Percentiles rank a stretch among this genome's conserved stretches.
These are phyloP conservation scores for Chaetoceros tenuissimus DNA, from an alignment of 108 stramenopile species.

Conservation along the genomic window DNA sequence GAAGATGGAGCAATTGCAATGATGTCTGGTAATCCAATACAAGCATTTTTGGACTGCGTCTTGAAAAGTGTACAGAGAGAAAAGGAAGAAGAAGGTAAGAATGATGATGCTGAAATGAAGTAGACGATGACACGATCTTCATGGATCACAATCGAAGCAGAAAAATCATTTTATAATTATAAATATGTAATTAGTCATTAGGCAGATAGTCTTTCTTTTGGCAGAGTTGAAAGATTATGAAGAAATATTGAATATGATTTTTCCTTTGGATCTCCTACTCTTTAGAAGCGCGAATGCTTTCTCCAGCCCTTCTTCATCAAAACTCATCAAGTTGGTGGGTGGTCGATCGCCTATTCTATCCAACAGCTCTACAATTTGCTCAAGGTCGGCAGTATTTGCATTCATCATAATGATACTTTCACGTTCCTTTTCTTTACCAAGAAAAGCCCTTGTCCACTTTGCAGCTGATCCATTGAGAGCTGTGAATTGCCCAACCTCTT, in stretches of 20 bases:
- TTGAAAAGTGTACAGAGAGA: conserved; percentile 42
- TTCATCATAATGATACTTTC: neutral
- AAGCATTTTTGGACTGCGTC: conserved; percentile 67
- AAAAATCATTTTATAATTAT: too few relatives aligned
- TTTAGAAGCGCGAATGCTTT: conserved; percentile 28
- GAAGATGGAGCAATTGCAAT: conserved; percentile 47
- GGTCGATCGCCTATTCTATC: conserved; percentile 9
- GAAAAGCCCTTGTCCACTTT: neutral
- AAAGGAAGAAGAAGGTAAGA: conserved; percentile 15
- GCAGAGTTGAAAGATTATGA: neutral
- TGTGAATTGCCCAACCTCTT: neutral
- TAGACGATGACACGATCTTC: conserved; percentile 16
- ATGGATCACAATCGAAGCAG: too few relatives aligned
- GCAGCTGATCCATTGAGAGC: neutral
- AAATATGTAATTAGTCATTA: too few relatives aligned
- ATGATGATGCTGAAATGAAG: conserved; percentile 18
- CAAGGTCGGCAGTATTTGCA: conserved; percentile 7
- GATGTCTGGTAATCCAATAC: conserved; percentile 52
- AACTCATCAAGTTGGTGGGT: conserved; percentile 11
- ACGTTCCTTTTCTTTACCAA: neutral
- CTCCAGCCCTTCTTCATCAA: conserved; percentile 18
- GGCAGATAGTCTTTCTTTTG: too few relatives aligned
- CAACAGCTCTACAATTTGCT: conserved; percentile 12
- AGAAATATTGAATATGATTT: conserved; percentile 26
- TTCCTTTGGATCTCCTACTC: conserved; percentile 27